Percentiles rank a stretch among this genome's conserved stretches.
phyloP scores from a whole-genome alignment of 768 basidiomycete genomes.

The Tricholoma flavovirens region DNA sequence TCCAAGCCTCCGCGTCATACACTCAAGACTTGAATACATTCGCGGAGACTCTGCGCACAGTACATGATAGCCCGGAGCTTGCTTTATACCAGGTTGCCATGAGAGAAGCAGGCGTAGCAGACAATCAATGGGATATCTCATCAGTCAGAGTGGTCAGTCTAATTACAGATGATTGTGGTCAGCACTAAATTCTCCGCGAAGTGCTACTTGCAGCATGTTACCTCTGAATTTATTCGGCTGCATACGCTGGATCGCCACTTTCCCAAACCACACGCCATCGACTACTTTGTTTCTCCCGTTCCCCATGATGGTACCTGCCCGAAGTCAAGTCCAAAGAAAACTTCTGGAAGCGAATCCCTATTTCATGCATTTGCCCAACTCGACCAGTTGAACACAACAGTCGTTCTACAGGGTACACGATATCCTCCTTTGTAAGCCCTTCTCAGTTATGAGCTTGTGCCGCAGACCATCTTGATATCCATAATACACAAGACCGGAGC shows the following conservation, averaged over 20 bases:
- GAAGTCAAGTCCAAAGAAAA: conserved; percentile 22
- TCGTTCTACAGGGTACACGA: conserved; percentile 37
- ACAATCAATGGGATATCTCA: conserved; percentile 49
- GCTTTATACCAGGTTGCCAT: conserved; percentile 73
- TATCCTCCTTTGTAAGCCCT: conserved; percentile 53
- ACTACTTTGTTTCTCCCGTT: conserved; percentile 66
- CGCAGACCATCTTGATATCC: not conserved
- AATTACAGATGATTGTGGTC: conserved; percentile 8
- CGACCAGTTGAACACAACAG: conserved; percentile 44
- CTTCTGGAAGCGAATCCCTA: conserved; percentile 15
- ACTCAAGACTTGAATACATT: conserved; percentile 43
- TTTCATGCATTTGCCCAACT: conserved; percentile 26
- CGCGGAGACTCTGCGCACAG: conserved; percentile 29
- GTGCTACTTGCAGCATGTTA: conserved; percentile 61
- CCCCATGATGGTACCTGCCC: conserved; percentile 70
- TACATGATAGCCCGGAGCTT: conserved; percentile 27
- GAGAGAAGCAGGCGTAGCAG: conserved; percentile 36
- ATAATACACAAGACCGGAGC: conserved; percentile 47
- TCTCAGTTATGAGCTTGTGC: not conserved
- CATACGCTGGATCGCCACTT: conserved; percentile 39
- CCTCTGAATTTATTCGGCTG: conserved; percentile 52
- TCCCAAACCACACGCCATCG: conserved; percentile 54
- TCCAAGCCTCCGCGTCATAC: conserved; percentile 37
- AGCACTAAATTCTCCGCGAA: conserved; percentile 21
- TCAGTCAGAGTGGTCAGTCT: conserved; percentile 55